Base-by-base conservation (phyloP, 345 rosid species). In the Euclidium syriacum region DNA sequence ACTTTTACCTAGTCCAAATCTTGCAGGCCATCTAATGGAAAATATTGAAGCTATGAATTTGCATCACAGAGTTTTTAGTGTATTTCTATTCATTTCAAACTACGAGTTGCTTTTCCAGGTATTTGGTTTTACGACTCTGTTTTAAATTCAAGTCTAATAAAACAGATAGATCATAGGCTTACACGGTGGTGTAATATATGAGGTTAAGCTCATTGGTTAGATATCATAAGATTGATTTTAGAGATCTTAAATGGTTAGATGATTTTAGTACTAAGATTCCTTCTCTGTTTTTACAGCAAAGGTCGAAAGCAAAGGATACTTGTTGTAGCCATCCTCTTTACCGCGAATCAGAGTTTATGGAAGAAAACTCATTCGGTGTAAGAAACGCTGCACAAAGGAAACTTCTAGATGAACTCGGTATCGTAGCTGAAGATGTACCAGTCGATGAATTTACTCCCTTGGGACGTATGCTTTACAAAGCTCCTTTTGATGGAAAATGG, bases 21-120 rank as follows among this genome's bases (percentile, higher is more conserved):
- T n/a, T n/a, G n/a, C n/a, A n/a, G n/a, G n/a, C n/a, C n/a, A n/a
- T n/a, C n/a, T n/a, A n/a, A n/a, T n/a, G n/a, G n/a, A n/a, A n/a
- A n/a, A n/a, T n/a, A n/a, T n/a, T n/a, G n/a, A n/a, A n/a, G n/a
- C n/a, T n/a, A n/a, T n/a, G n/a, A n/a, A n/a, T n/a, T n/a, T n/a
- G n/a, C n/a, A n/a, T n/a, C n/a, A n/a, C n/a, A n/a, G n/a, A 66
- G 96, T 91, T 42, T 88, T 88, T 73, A 88, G 96, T 40, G 96
- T 88, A 9, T 88, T 88, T 67, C 71, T 88, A 59, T 88, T 88
- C 51, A 88, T 83, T 83, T 68, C 91, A 19, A 88, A 83, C 65
- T 81, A 83, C 39, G 96, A 88, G 80, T 68, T 88, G 44, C 91
- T 88, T 43, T 90, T 88, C 58, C 96, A 88, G 91, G 96, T 88